Conservation (phyloP, 1,139 yeast species). For the Saccharomycopsis crataegensis region DNA sequence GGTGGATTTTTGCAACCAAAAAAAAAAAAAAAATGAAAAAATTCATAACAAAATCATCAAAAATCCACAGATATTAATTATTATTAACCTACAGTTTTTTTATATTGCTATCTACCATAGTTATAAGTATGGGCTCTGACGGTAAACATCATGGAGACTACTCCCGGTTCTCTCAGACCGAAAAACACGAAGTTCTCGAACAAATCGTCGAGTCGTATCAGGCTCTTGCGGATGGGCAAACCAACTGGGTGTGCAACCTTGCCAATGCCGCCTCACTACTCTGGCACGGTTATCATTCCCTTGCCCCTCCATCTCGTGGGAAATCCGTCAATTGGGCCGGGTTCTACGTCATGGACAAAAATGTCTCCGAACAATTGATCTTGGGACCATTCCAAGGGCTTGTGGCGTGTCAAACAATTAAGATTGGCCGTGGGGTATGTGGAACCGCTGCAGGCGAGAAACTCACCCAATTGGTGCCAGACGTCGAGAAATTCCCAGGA, state of each 20-base stretch:
- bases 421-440: conserved; percentile 82
- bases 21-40: too few species aligned
- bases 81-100: too few species aligned
- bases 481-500: conserved; percentile 77
- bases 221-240: conserved; percentile 55
- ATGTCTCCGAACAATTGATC: conserved; percentile 40
- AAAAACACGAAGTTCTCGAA: conserved; percentile 55
- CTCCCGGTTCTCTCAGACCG: conserved; percentile 36
- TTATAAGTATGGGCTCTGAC: too few species aligned
- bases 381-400: conserved; percentile 96
- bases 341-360: conserved; percentile 48
- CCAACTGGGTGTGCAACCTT: conserved; percentile 83
- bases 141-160: conserved; percentile 56
- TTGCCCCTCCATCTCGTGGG: conserved; percentile 29
- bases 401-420: conserved; percentile 85
- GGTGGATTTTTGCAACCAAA: too few species aligned
- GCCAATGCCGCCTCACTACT: conserved; percentile 79
- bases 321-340: conserved; percentile 86
- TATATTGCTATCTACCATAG: too few species aligned
- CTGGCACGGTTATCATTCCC: conserved; percentile 79
- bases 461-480: conserved; percentile 63
- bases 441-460: conserved; percentile 65
- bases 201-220: conserved; percentile 52
- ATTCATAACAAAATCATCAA: too few species aligned
- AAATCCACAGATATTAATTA: too few species aligned